These are phyloP conservation scores for Pelagophyceae sp. DNA, from an alignment of 352 stramenopile genomes.

Conservation along the genomic window DNA sequence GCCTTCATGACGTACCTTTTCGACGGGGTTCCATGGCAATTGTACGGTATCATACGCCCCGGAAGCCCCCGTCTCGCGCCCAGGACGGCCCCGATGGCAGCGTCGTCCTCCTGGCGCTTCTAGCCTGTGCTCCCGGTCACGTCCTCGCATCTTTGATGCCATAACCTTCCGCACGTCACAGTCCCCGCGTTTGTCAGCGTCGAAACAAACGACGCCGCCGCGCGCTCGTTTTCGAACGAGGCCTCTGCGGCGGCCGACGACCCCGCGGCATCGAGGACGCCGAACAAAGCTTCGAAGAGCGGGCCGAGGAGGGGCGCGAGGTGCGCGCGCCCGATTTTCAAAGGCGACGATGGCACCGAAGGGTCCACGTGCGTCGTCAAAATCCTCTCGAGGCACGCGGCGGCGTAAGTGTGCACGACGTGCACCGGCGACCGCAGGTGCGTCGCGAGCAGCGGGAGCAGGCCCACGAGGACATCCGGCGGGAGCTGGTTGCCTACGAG, in stretches of 20 bases:
- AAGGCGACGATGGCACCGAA: no score
- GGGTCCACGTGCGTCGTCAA: background rate
- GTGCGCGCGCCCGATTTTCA: slow-evolving; percentile 55
- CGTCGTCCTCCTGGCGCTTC: no score
- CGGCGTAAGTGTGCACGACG: slow-evolving; percentile 96
- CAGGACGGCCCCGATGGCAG: no score
- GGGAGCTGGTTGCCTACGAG: slow-evolving; percentile 88
- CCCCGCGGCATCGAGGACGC: slow-evolving; percentile 75
- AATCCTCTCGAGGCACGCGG: slow-evolving; percentile 47
- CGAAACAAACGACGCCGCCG: no score
- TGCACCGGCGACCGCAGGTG: slow-evolving; percentile 49
- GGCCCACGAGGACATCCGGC: slow-evolving; percentile 72
- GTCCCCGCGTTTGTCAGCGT: no score
- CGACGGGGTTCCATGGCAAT: no score
- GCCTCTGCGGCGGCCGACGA: background rate
- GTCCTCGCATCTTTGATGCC: no score
- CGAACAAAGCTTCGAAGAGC: slow-evolving; percentile 87
- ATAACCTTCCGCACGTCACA: no score
- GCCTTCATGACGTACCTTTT: slow-evolving; percentile 99
- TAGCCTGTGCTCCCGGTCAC: no score
- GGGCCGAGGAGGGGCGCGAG: slow-evolving; percentile 78
- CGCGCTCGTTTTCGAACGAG: background rate
- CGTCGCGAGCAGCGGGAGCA: slow-evolving; percentile 80
- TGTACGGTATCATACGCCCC: no score
- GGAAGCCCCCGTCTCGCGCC: no score